Evolutionary conservation across 805 yeast species (phyloP), one percentile per base, ranked within the genome.

Genomic region (Teunomyces panamensis): DNA sequence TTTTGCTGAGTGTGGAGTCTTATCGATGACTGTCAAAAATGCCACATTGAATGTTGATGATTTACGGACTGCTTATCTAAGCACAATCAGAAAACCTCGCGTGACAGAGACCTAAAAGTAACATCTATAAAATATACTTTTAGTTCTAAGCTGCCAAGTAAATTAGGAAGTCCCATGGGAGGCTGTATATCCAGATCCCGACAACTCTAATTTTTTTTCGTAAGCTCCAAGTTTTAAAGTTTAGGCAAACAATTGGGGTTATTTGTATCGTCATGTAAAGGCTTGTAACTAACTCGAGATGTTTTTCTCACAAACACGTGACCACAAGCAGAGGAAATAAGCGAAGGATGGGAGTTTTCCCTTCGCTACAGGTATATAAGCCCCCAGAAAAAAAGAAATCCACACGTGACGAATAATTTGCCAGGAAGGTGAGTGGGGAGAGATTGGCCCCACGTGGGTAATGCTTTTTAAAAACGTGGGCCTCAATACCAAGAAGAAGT

Each of bases 371-470:
- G 13, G 9, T 32, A 32, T 32, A 32, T 32, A 32, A 32, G 14
- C 34, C 4, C n/a, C 17, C 17, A 5, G 3, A 6, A 11, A 9
- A 32, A 32, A 9, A 11, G 34, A 32, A 9, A 32, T 13, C 34
- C 13, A 13, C 34, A 32, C 34, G 34, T 32, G 34, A 32, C 13
- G 4, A 32, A n/a, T 13, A 32, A 13, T 16, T 8, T 16, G 34
- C 34, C 34, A 32, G 13, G 34, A 13, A 32, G 17, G 5, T 32
- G 17, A 9, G 10, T 32, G 34, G 34, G 34, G 34, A 14, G 34
- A 32, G 8, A 16, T 13, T 5, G 34, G 42, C 33, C 51, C 51
- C 51, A 49, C 51, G 51, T 49, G 51, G 49, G 51, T 26, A 26
- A 24, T 37, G 29, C 41, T 37, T 37, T 37, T 39, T 24, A 39